Evolutionary conservation across 192 early-diverging fungal species (phyloP), one percentile per base, ranked within the genome.

Genomic region (Coemansia sp.): DNA sequence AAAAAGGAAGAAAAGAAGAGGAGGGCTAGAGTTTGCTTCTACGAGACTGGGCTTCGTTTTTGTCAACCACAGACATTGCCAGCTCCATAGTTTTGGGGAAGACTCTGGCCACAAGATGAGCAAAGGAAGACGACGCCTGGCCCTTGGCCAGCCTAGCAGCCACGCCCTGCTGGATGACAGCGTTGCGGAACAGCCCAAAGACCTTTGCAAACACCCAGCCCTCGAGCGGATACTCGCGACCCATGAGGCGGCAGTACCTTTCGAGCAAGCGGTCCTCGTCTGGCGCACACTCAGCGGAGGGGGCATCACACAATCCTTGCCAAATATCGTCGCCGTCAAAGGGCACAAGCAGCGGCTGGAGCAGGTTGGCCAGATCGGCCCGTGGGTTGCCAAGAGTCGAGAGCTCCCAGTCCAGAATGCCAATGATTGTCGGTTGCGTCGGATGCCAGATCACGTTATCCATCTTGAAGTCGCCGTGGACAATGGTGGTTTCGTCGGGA

Each of bases 391-490:
- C 94, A 49, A 97, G 86, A 7, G 96, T 96, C 15, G 91, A 93
- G 37, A 93, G 66, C 85, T 95, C 89, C 94, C 97, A 97, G 73
- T 96, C 97, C 19, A 98, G 87, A 41, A 97, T 83, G 12, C 93
- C 93, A 82, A 97, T 92, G 6, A 97, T 89, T 4, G 72, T 65
- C 19, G 90, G 79, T 57, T 90, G 82, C 3, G 82, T 86, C 48
- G 90, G 87, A 69, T 98, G 91, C 85, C 92, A 96, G 0, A 87
- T 78, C 49, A 93, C 85, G 72, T 93, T 89, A 78, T 88, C 87
- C 63, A 90, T 86, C 76, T 95, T 97, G 79, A 88, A 98, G 71
- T 98, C 97, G 19, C 97, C 97, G 64, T 98, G 95, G 18, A 95
- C 88, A 46, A 98, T 80, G 6, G 92, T 91, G 0, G 90, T 88